Base-by-base conservation (phyloP, 208 protist species). In the Leishmania gerbilli region DNA sequence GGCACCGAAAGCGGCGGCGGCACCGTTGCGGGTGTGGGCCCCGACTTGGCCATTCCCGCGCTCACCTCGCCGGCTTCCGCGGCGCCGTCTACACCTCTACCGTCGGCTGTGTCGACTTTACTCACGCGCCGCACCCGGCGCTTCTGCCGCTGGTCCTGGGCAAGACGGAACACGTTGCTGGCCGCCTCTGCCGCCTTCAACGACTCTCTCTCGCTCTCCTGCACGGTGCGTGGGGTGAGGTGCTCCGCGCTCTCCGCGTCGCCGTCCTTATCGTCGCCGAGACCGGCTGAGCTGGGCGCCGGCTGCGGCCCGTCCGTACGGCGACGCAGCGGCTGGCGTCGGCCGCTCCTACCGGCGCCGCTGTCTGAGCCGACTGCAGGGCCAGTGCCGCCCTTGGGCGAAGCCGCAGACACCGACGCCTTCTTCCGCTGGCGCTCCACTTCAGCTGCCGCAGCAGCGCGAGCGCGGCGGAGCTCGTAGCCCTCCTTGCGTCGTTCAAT, bases 401-500 rank as follows among this genome's bases (percentile, higher is more conserved):
- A 60, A 7, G 37, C 40, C 4, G 69, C 27, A 15, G 34, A 40
- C 62, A 49, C 31, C 34, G 51, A 27, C 1, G 68, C 15, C 3
- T 71, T 77, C 58, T 88, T 81, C 21, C 71, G 65, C 68, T 75
- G 64, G 76, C 78, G 81, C 79, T 77, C 80, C 74, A 86, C 89
- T 68, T 77, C 40, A 13, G 67, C 77, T 74, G 79, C 60, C 40
- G 71, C 78, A n/a, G 85, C 67, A 62, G 84, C 75, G 51, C 72
- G 56, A 77, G 77, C 75, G 58, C 78, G 83, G 8, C 79, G 81
- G 55, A 86, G 55, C 69, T 89, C 81, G 84, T 92, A 93, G 42
- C 89, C 87, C 60, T 93, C 89, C 75, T 84, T 88, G n/a, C 92
- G 84, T 55, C 75, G 77, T 49, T 87, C 92, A 24, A 97, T 68